Base-by-base conservation (phyloP, 2,329 filamentous ascomycete species). In the Sclerotinia sclerotiorum region DNA sequence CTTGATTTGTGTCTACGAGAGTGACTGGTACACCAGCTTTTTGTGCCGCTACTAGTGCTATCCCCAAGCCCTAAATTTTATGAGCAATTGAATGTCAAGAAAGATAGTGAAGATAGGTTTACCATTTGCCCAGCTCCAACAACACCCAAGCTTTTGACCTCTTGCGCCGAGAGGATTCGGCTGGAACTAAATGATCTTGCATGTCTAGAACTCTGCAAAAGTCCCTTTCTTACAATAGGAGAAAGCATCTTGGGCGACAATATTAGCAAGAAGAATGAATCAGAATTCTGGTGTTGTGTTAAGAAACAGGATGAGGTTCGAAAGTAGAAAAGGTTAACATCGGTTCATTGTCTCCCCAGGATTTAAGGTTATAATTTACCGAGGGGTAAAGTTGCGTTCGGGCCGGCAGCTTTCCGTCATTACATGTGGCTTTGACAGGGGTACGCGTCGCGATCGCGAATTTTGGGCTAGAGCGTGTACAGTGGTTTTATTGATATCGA, bases 111-210 rank as follows among this genome's bases (percentile, higher is more conserved):
- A 66, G 52, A 49, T 17, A 51, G 19, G 39, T 32, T 77, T 81
- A 97, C 94, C 94, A 98, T 97, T 79, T 98, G 95, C 39, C 95
- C 95, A 65, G 94, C 94, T 73, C 95, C 95, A 77, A 99, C 85
- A 62, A 99, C 94, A 77, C 94, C 95, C 54, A 99, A 82, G 73
- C 87, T 90, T 82, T 94, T 96, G 71, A 99, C 89, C 77, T 94
- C 88, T 68, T 89, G 87, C 70, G 87, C 87, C 74, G 82, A 77
- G 55, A 85, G 83, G 57, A 83, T 81, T 56, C 87, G 80, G 51
- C 86, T 88, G 46, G 88, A 88, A 82, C 90, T 94, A 81, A 96
- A 97, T 76, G 79, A 81, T 75, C 90, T 74, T 29, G 74, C 65
- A 65, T 76, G 65, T 64, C 71, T 74, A 29, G 66, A 60, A 62